Base-by-base conservation (phyloP, 2,329 filamentous ascomycete species). In the Simplicillium aogashimaense region DNA sequence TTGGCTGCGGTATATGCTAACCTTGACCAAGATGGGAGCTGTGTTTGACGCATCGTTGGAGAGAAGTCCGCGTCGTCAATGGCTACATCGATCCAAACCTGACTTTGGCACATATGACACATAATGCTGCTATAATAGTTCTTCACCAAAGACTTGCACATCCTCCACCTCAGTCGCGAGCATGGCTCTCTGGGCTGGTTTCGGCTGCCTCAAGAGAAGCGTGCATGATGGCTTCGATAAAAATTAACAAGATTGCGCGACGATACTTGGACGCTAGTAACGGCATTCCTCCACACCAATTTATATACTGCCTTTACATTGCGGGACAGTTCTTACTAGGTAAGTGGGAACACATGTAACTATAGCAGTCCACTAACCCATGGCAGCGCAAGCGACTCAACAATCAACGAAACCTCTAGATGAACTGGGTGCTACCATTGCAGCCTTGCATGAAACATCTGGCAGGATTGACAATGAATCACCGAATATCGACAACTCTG, bases 1-100 rank as follows among this genome's bases (percentile, higher is more conserved):
- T n/a, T n/a, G n/a, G n/a, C 10, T 10, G 13, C 11, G 17, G 10
- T 35, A 16, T 15, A 10, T 28, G 31, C 33, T 37, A 32, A 43
- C 25, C 9, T 10, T 16, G 17, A 7, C 1, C 13, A 17, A 64
- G 61, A 36, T 68, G 66, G 66, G 67, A 68, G 42, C 54, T 67
- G 32, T 64, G 66, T 36, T 53, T 69, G 1, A 66, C 66, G 1
- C 57, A 60, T 35, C 57, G 58, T 39, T 69, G 66, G 66, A 49
- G 55, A 2, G 57, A 60, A 17, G 56, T 58, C 1, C 61, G 64
- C 17, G 63, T 61, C 7, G 47, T 64, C 2, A 65, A 67, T 35
- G 48, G 47, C 8, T 58, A 64, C 37, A 62, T 70, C 54, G 66
- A 70, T 40, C 65, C 65, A 4, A 69, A 70, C 37, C 50, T 66